A percentile compares a stretch with the other conserved stretches of the same genome.
phyloP scores from a whole-genome alignment of 2,329 filamentous ascomycete species.

The Fusarium ramigenum region DNA sequence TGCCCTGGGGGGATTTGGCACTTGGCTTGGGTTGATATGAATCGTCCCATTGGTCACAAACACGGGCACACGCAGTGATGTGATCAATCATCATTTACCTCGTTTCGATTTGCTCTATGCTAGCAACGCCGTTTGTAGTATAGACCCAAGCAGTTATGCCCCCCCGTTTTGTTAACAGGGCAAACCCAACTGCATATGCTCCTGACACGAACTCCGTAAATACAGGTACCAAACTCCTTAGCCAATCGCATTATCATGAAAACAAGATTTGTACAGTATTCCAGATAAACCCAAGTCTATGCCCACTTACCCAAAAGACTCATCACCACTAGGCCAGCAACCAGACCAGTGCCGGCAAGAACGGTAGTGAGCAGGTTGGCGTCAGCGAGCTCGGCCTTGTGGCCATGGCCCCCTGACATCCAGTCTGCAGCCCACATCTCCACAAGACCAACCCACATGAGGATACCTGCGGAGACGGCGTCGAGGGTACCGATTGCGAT shows the following conservation, averaged over 20 bases:
- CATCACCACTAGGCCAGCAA: slow-evolving; percentile 74
- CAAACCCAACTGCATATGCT: slow-evolving; percentile 4
- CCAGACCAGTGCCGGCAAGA: slow-evolving; percentile 62
- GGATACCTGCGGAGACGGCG: slow-evolving; percentile 77
- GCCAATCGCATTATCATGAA: background rate
- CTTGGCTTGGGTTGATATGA: background rate
- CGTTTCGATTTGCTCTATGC: slow-evolving; percentile 2
- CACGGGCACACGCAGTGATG: background rate
- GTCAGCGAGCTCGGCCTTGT: slow-evolving; percentile 60
- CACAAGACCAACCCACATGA: slow-evolving; percentile 82
- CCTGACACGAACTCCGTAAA: slow-evolving; percentile 22
- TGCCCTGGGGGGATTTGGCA: background rate
- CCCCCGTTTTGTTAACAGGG: background rate
- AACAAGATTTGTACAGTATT: background rate
- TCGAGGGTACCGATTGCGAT: slow-evolving; percentile 79
- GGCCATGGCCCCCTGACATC: slow-evolving; percentile 60
- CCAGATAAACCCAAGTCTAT: slow-evolving; percentile 45
- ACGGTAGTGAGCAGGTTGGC: slow-evolving; percentile 59
- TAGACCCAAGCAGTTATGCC: slow-evolving; percentile 3
- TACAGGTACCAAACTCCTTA: slow-evolving; percentile 12
- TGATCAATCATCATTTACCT: slow-evolving; percentile 9
- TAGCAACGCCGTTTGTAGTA: slow-evolving; percentile 6
- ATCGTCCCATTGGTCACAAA: background rate
- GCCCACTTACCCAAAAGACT: slow-evolving; percentile 81
- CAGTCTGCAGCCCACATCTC: slow-evolving; percentile 84